phyloP scores from a whole-genome alignment of 352 stramenopile genomes.

The Phytophthora parvispora region DNA sequence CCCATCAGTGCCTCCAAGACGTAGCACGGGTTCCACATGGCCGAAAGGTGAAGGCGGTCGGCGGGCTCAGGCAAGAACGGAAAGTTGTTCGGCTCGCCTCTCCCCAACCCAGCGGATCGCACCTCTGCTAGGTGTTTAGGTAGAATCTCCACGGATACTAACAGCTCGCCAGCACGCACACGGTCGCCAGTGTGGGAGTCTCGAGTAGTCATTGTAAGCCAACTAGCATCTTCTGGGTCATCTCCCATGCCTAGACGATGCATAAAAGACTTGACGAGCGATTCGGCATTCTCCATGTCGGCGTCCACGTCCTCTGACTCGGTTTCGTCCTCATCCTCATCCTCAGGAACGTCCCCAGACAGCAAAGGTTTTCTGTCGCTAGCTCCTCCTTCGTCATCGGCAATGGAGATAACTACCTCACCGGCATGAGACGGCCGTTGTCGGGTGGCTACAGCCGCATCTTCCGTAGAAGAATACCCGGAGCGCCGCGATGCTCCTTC shows the following conservation, averaged over 20 bases:
- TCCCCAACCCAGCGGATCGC: conserved; percentile 77
- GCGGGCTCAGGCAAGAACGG: conserved; percentile 77
- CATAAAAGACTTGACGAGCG: conserved; percentile 79
- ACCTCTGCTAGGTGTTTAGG: conserved; percentile 62
- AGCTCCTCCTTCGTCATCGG: conserved; percentile 12
- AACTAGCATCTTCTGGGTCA: conserved; percentile 78
- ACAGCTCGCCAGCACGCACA: conserved; percentile 67
- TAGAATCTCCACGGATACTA: conserved; percentile 83
- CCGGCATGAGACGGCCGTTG: conserved; percentile 23
- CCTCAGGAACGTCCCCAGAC: conserved; percentile 7
- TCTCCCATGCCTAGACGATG: conserved; percentile 83
- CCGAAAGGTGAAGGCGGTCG: conserved; percentile 77
- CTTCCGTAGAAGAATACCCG: conserved; percentile 40
- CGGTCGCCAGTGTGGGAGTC: conserved; percentile 69
- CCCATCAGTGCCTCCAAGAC: conserved; percentile 84
- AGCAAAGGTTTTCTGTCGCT: conserved; percentile 36
- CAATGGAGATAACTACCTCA: conserved; percentile 39
- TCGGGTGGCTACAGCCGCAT: conserved; percentile 26
- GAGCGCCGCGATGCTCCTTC: conserved; percentile 21
- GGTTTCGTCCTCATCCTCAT: conserved; percentile 35
- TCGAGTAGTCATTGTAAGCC: conserved; percentile 81
- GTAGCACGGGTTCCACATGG: conserved; percentile 88
- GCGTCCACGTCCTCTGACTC: conserved; percentile 33
- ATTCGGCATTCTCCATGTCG: conserved; percentile 73
- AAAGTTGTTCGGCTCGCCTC: conserved; percentile 86